Conservation (phyloP, 1,284 basidiomycete species). For the Boletellus sp. region DNA sequence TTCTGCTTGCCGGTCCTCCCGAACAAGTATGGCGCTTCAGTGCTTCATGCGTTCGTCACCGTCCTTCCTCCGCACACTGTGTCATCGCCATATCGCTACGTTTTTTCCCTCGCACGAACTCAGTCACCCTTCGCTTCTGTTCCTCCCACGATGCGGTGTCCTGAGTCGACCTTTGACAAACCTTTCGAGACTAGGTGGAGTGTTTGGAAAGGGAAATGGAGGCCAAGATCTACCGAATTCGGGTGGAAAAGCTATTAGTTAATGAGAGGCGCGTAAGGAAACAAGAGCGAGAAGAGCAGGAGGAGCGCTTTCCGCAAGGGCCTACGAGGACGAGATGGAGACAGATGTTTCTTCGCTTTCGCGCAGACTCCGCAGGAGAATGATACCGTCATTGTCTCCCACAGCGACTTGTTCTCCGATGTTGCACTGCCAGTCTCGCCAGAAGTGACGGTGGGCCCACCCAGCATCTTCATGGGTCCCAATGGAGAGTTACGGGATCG, state of each 20-base stretch:
- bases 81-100: too few relatives aligned
- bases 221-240: slow-evolving; percentile 15
- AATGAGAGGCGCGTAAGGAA: slow-evolving; percentile 7
- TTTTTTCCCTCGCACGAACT: too few relatives aligned
- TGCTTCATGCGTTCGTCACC: too few relatives aligned
- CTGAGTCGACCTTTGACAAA: slow-evolving; percentile 22
- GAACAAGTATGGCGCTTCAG: too few relatives aligned
- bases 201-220: slow-evolving; percentile 11
- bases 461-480: slow-evolving; percentile 14
- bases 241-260: too few relatives aligned
- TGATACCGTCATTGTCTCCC: slow-evolving; percentile 12
- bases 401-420: background rate
- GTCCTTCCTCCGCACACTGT: too few relatives aligned
- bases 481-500: too few relatives aligned
- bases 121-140: too few relatives aligned
- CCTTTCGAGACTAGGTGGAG: too few relatives aligned
- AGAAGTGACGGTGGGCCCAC: background rate
- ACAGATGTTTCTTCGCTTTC: background rate
- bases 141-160: too few relatives aligned
- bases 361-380: slow-evolving; percentile 2
- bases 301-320: slow-evolving; percentile 6
- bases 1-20: too few relatives aligned
- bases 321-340: slow-evolving; percentile 20
- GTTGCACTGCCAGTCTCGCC: background rate
- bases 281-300: background rate